Conservation (phyloP, 1,284 basidiomycete species). For the Wallemia ichthyophaga region DNA sequence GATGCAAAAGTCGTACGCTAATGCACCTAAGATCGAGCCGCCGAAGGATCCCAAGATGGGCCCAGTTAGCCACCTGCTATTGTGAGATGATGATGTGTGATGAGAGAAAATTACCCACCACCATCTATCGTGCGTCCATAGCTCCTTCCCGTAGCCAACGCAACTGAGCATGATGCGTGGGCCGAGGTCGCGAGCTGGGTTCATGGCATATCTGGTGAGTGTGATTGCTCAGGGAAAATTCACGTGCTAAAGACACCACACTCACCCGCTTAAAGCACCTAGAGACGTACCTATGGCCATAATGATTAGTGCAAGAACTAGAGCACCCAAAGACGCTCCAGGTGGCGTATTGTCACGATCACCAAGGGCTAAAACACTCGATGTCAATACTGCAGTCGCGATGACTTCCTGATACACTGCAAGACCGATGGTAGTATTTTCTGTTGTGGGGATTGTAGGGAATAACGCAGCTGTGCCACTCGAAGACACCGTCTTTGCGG, state of each 20-base stretch:
- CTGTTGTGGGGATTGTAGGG: background rate
- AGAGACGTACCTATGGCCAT: background rate
- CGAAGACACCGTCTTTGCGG: background rate
- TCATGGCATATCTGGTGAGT: background rate
- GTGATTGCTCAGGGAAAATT: no score
- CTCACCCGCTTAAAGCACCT: background rate
- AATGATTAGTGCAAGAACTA: background rate
- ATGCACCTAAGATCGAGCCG: background rate
- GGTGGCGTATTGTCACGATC: background rate
- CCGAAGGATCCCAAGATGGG: background rate
- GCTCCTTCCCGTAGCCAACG: background rate
- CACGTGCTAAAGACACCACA: no score
- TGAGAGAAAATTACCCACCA: background rate
- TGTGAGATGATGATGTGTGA: no score
- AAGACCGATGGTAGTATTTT: background rate
- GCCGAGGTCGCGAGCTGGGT: background rate
- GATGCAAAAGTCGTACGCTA: background rate
- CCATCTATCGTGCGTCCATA: background rate
- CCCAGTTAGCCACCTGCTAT: no score
- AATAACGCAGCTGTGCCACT: background rate
- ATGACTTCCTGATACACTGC: background rate
- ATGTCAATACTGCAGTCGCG: background rate
- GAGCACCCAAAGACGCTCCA: background rate
- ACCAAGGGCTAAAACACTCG: background rate
- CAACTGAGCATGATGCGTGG: background rate